Conservation (phyloP, 768 basidiomycete genomes). For the Amanita exitialis region DNA sequence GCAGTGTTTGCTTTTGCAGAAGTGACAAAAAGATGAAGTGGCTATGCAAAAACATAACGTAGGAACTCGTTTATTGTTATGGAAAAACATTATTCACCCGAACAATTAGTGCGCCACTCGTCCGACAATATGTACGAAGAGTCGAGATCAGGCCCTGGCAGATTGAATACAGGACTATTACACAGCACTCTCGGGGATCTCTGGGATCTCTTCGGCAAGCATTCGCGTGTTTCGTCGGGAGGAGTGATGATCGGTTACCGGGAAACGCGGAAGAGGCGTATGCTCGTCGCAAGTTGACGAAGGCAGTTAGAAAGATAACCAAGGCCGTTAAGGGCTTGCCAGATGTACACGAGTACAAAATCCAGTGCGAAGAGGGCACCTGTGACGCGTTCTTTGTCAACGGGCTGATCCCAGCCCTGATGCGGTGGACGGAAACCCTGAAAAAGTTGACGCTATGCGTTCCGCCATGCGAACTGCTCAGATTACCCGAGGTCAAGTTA, state of each 20-base stretch:
- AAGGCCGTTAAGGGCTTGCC: conserved; percentile 22
- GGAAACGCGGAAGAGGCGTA: conserved; percentile 22
- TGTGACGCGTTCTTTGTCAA: conserved; percentile 27
- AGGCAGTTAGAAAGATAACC: conserved; percentile 24
- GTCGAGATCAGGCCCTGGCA: conserved; percentile 32
- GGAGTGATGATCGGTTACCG: conserved; percentile 13
- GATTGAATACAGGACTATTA: conserved; percentile 22
- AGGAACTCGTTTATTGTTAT: conserved; percentile 3
- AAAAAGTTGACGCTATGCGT: conserved; percentile 26
- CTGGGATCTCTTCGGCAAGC: conserved; percentile 16
- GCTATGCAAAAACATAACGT: conserved; percentile 16
- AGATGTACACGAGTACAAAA: conserved; percentile 24
- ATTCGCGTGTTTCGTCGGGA: conserved; percentile 15
- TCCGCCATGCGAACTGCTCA: conserved; percentile 25
- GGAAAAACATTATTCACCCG: neutral
- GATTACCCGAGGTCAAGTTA: conserved; percentile 22
- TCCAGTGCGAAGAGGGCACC: conserved; percentile 28
- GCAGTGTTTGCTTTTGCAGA: conserved; percentile 13
- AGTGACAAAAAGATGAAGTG: conserved; percentile 13
- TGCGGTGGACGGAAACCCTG: conserved; percentile 20
- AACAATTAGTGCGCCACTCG: conserved; percentile 15
- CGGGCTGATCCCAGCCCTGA: conserved; percentile 26
- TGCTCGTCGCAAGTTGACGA: conserved; percentile 22
- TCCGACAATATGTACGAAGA: conserved; percentile 21
- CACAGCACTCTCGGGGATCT: conserved; percentile 19